Evolutionary conservation across 371 early-diverging fungal genomes (phyloP).

Genomic region (Mucor irregularis): DNA sequence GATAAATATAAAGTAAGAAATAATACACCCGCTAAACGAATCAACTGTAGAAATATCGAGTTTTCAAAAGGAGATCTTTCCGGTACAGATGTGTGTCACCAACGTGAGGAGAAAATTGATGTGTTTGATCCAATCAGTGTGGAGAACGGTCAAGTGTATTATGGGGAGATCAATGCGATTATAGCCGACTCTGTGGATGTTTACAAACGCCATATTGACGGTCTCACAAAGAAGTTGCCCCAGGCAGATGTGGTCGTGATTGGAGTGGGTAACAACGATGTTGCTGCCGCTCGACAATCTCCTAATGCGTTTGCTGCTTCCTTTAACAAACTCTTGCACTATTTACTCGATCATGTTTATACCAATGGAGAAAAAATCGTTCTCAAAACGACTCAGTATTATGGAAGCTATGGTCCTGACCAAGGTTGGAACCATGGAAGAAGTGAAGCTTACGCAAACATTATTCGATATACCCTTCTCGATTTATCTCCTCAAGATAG

Average conservation of each 20-base stretch:
- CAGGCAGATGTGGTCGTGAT: constrained; percentile 36
- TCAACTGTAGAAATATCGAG: background rate
- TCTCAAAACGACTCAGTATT: constrained; percentile 35
- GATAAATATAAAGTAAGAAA: constrained; percentile 1
- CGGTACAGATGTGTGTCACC: constrained; percentile 1
- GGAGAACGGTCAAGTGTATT: too few relatives aligned
- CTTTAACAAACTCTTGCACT: too few relatives aligned
- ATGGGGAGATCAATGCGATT: too few relatives aligned
- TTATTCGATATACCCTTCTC: constrained; percentile 13
- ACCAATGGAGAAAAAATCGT: constrained; percentile 21
- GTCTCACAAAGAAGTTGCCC: too few relatives aligned
- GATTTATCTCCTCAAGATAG: constrained; percentile 2
- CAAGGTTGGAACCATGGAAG: constrained; percentile 31
- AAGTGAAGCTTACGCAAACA: constrained; percentile 35
- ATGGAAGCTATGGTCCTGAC: constrained; percentile 5
- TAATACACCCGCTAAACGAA: too few relatives aligned
- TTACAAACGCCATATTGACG: too few relatives aligned
- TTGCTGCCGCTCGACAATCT: constrained; percentile 15
- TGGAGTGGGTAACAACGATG: constrained; percentile 32
- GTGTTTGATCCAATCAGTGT: too few relatives aligned
- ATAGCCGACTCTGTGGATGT: too few relatives aligned
- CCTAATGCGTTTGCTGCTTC: constrained; percentile 33
- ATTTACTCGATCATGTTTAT: too few relatives aligned
- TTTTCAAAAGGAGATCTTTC: constrained; percentile 1
- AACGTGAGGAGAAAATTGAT: background rate